Base-by-base conservation (phyloP, 1,139 yeast genomes). In the Petasospora rhodanensis region DNA sequence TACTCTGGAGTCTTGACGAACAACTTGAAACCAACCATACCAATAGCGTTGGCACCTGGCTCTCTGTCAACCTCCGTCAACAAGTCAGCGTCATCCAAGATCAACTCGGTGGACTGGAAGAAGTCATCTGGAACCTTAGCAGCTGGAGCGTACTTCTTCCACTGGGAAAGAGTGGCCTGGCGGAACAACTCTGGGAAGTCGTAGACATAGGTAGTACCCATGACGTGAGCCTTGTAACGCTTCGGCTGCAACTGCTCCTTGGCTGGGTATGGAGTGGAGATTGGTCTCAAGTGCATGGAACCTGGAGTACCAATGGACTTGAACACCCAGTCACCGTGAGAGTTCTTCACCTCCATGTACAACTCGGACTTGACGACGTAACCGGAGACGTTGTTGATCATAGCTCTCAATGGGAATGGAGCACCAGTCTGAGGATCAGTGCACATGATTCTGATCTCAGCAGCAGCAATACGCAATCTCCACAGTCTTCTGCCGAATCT, bases 171-270 rank as follows among this genome's bases (percentile, higher is more conserved):
- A 31, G 85, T 73, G 22, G 96, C 95, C 68, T 91, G 97, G 54
- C 93, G 86, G 82, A 93, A 91, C 55, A 91, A 68, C 59, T 91
- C 98, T 33, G 98, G 98, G 91, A 91, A 93, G 63, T 91, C 98
- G 58, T 93, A 93, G 32, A 86, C 96, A 57, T 86, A 91, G 16
- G 98, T 89, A 13, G 98, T 91, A 45, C 98, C 98, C 91, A 91
- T 84, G 55, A 86, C 75, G 64, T 91, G 97, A 30, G 98, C 98
- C 68, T 83, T 85, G 70, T 93, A 93, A 67, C 98, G 87, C 66
- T 91, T 91, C 52, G 97, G 96, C 69, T 91, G 98, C 55, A 91
- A 73, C 66, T 95, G 89, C 66, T 91, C 98, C 70, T 91, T 91
- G 25, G 94, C 95, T 38, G 97, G 94, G 58, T 91, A 93, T 35